Conservation (phyloP, 306 rosid genomes). For the Carpinus fangiana region DNA sequence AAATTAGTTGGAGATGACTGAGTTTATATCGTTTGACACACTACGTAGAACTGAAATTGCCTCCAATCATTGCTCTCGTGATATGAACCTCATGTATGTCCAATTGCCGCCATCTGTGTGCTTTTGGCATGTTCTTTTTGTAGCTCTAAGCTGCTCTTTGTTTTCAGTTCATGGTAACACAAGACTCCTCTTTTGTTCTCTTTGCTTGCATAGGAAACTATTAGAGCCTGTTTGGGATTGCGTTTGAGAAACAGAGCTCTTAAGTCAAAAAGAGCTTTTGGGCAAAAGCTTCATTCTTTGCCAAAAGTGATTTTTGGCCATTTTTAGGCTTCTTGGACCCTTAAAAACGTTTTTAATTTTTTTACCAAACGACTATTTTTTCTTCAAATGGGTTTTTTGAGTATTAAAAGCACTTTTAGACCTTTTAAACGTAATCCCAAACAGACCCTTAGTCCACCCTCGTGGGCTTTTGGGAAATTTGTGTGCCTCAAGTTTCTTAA, state of each 20-base stretch:
- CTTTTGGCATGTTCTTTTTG: neutral
- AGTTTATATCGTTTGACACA: neutral
- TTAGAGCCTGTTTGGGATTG: too few species aligned
- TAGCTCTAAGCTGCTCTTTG: neutral
- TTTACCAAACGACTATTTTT: too few species aligned
- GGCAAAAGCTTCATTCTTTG: too few species aligned
- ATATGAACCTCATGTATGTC: neutral
- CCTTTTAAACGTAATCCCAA: too few species aligned
- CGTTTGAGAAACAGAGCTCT: too few species aligned
- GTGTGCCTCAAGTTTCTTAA: neutral
- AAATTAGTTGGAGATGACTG: slow-evolving; percentile 23
- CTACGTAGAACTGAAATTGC: neutral
- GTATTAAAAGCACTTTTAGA: too few species aligned
- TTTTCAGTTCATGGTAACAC: neutral
- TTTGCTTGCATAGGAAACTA: neutral
- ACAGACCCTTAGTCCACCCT: neutral
- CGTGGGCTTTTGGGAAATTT: neutral
- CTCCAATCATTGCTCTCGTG: neutral
- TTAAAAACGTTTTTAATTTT: too few species aligned
- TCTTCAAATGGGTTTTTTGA: too few species aligned
- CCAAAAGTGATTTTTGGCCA: too few species aligned
- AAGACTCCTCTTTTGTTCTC: neutral
- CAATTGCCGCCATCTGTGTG: neutral
- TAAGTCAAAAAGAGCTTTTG: too few species aligned
- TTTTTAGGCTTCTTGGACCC: too few species aligned